Base-by-base conservation (phyloP, 805 yeast genomes). In the Lachancea sp. region DNA sequence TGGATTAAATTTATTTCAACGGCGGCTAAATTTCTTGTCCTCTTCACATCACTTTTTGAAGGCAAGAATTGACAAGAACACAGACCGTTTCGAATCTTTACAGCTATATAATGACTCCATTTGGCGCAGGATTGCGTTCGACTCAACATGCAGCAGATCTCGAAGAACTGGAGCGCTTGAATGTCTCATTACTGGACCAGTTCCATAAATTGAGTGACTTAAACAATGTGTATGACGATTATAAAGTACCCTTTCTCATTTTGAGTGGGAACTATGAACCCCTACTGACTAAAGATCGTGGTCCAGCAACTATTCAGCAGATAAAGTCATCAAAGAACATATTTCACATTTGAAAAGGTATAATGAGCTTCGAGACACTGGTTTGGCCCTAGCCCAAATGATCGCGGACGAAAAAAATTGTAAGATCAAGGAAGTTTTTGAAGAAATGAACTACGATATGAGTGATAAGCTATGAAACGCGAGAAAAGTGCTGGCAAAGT, bases 341-440 rank as follows among this genome's bases (percentile, higher is more conserved):
- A 78, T 82, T 19, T 56, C 59, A 22, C 68, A 70, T 42, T 60
- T 82, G 33, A 77, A 78, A 49, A 63, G 67, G 44, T 83, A 82
- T 60, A 79, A 82, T 54, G 86, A 81, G 48, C 61, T 83, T 19
- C 74, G 77, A 53, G 89, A 82, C 55, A 69, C 72, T 1, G 85
- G 86, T 0, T 55, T 80, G 43, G 71, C 74, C 6, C 57, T 83
- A 49, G 73, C 79, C 10, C 73, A 75, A 34, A 59, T 79, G 67
- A 78, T 82, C 27, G 83, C 86, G 0, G 79, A 77, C 42, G 82
- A 79, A 48, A 68, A 78, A 47, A 65, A 70, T 20, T 63, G 74
- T 22, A 66, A 72, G 37, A 56, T 77, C 4, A 60, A 65, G 11
- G 78, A 73, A 31, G 71, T 81, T 6, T 61, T 79, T 53, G 67